Conservation (phyloP, 2,329 filamentous ascomycete genomes). For the Aspergillus pseudotamarii region DNA sequence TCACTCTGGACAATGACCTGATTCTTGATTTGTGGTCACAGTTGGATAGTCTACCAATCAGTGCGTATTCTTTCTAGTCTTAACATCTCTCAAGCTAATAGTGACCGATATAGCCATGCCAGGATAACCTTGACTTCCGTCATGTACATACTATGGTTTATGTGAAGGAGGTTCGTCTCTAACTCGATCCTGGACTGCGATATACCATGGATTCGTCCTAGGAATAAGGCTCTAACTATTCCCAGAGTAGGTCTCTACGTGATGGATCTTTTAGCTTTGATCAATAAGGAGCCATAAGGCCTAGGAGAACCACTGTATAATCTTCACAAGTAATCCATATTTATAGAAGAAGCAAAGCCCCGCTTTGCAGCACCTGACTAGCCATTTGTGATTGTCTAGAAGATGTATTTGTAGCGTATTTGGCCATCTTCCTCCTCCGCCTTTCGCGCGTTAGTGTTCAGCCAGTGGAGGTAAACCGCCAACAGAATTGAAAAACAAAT, state of each 20-base stretch:
- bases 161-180: too few species aligned
- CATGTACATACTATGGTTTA: too few species aligned
- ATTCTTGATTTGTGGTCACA: constrained; percentile 31
- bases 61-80: constrained; percentile 10
- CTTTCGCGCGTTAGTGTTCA: constrained; percentile 10
- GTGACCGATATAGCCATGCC: not conserved
- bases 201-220: too few species aligned
- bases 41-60: constrained; percentile 29
- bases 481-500: constrained; percentile 13
- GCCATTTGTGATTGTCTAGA: not conserved
- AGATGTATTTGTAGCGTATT: constrained; percentile 15
- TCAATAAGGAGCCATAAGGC: too few species aligned
- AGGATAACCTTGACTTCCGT: not conserved
- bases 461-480: constrained; percentile 9
- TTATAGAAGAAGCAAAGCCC: too few species aligned
- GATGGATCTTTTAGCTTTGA: too few species aligned
- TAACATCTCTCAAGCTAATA: not conserved
- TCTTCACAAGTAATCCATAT: too few species aligned
- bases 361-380: too few species aligned
- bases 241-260: too few species aligned
- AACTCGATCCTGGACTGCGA: too few species aligned
- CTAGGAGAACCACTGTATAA: too few species aligned
- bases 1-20: constrained; percentile 23
- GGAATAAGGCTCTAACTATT: too few species aligned
- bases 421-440: constrained; percentile 15